Evolutionary conservation across 495 filamentous ascomycete genomes (phyloP).

Genomic region (Lasiosphaeria miniovina): DNA sequence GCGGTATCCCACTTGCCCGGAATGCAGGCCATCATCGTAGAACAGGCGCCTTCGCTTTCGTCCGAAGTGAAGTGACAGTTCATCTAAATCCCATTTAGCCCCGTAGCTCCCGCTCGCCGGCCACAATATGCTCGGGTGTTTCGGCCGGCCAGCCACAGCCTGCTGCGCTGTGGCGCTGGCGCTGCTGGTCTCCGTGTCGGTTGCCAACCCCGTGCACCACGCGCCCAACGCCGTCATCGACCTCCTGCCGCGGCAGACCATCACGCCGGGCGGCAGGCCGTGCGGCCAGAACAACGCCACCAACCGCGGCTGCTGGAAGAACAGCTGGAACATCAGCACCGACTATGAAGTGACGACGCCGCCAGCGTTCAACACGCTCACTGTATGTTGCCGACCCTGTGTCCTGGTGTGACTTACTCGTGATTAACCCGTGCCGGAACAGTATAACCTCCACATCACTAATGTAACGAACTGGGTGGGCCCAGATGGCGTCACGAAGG

Average conservation of each 20-base stretch:
- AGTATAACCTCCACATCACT: constrained; percentile 38
- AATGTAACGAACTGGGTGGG: constrained; percentile 37
- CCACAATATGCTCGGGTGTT: not conserved
- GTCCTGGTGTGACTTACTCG: no score
- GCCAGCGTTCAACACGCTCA: constrained; percentile 25
- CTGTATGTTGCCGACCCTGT: constrained; percentile 29
- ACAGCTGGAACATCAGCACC: constrained; percentile 32
- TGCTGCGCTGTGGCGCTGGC: constrained; percentile 12
- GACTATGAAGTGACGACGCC: constrained; percentile 33
- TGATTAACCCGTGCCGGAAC: not conserved
- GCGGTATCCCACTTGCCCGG: no score
- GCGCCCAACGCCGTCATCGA: constrained; percentile 7
- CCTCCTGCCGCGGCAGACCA: constrained; percentile 23
- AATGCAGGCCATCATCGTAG: no score
- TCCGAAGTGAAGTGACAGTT: no score
- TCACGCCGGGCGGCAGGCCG: constrained; percentile 26
- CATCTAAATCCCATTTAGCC: not conserved
- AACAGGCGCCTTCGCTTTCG: no score
- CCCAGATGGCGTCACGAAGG: constrained; percentile 44
- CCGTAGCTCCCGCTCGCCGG: not conserved
- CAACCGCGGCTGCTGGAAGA: constrained; percentile 34
- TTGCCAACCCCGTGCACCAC: constrained; percentile 2
- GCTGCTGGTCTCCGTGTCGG: not conserved
- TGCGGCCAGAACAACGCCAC: constrained; percentile 33
- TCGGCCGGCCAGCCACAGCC: not conserved